phyloP scores from a whole-genome alignment of 2,329 filamentous ascomycete genomes.

The Aaosphaeria pasadenensis region DNA sequence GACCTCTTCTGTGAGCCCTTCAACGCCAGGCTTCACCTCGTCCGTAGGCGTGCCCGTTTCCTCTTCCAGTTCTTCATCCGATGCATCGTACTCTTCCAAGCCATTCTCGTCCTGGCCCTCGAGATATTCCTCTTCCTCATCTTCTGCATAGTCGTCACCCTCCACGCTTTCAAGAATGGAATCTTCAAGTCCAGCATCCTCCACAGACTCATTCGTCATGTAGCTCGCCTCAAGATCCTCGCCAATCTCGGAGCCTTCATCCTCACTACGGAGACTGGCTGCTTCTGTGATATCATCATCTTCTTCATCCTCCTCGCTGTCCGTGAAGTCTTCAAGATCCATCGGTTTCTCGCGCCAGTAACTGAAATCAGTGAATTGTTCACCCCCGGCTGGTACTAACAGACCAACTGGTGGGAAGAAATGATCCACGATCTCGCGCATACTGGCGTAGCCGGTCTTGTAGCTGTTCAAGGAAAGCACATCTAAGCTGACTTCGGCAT shows the following conservation, averaged over 20 bases:
- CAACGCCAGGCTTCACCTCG: slow-evolving; percentile 1
- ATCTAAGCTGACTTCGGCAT: slow-evolving; percentile 91
- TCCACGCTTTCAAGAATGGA: slow-evolving; percentile 53
- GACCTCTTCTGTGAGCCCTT: slow-evolving; percentile 7
- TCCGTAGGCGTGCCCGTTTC: slow-evolving; percentile 16
- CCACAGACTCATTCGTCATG: slow-evolving; percentile 51
- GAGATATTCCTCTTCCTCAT: slow-evolving; percentile 15
- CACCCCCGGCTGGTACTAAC: slow-evolving; percentile 82
- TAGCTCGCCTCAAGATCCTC: slow-evolving; percentile 56
- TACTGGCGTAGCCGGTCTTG: slow-evolving; percentile 94
- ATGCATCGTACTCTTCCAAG: slow-evolving; percentile 21
- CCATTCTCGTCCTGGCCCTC: slow-evolving; percentile 14
- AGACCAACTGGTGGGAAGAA: slow-evolving; percentile 93
- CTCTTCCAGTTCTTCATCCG: slow-evolving; percentile 8
- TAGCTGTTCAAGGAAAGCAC: slow-evolving; percentile 88
- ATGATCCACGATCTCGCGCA: slow-evolving; percentile 95
- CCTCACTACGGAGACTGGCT: slow-evolving; percentile 47
- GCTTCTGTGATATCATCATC: slow-evolving; percentile 48
- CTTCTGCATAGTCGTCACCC: slow-evolving; percentile 24
- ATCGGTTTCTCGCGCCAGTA: slow-evolving; percentile 89
- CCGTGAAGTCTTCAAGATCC: slow-evolving; percentile 84
- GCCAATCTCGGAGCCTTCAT: slow-evolving; percentile 45
- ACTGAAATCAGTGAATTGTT: slow-evolving; percentile 94
- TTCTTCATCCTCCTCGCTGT: slow-evolving; percentile 62
- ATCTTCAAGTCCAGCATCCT: slow-evolving; percentile 44